These are phyloP conservation scores for Antarctomyces pellizariae DNA, from an alignment of 495 filamentous ascomycete species.

Conservation along the genomic window DNA sequence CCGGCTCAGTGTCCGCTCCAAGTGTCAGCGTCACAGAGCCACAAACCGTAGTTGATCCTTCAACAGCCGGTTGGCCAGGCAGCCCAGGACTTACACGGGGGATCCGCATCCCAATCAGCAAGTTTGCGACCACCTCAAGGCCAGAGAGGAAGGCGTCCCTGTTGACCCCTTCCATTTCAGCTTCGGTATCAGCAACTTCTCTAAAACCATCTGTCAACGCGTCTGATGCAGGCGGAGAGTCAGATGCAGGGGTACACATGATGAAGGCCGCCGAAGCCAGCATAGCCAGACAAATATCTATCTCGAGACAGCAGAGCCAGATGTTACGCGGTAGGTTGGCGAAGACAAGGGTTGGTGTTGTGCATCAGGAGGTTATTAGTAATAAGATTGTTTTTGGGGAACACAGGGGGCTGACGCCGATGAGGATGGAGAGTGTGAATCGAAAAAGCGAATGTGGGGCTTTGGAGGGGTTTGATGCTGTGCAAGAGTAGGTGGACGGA, in stretches of 20 bases:
- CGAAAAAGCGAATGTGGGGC: too few species aligned
- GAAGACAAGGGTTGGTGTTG: conserved; percentile 6
- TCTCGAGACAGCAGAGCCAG: conserved; percentile 29
- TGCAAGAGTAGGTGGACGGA: too few species aligned
- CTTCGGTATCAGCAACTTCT: conserved; percentile 13
- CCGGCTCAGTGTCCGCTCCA: too few species aligned
- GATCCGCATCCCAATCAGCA: neutral
- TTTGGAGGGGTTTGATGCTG: too few species aligned
- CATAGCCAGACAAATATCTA: conserved; percentile 33
- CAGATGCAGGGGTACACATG: conserved; percentile 15
- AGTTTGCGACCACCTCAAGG: neutral
- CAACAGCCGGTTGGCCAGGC: too few species aligned
- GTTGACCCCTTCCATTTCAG: conserved; percentile 14
- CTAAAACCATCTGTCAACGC: conserved; percentile 12
- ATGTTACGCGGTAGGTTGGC: conserved; percentile 20
- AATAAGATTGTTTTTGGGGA: too few species aligned
- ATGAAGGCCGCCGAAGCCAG: conserved; percentile 28
- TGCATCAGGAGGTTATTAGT: conserved; percentile 1
- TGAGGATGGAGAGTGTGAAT: too few species aligned
- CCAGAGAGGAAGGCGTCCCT: conserved; percentile 5
- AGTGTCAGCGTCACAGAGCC: too few species aligned
- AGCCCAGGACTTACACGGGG: too few species aligned
- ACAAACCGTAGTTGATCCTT: too few species aligned
- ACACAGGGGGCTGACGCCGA: too few species aligned
- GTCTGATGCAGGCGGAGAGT: conserved; percentile 15